These are phyloP conservation scores for Aureobasidium mangrovei DNA, from an alignment of 2,329 filamentous ascomycete species.

Conservation along the genomic window DNA sequence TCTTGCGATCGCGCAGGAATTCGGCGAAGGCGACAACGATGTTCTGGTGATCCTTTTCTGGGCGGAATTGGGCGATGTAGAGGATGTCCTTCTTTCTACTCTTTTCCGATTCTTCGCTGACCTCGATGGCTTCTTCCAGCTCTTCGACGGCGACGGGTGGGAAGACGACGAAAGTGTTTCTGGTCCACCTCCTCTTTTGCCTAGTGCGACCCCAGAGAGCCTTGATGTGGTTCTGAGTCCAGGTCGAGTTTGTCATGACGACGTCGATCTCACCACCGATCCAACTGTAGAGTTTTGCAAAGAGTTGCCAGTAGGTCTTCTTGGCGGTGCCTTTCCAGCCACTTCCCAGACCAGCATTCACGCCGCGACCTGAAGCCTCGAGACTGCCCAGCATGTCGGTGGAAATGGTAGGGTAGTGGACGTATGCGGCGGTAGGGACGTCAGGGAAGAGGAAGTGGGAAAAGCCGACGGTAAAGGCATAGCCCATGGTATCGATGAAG, in stretches of 20 bases:
- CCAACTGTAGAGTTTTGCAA: constrained; percentile 72
- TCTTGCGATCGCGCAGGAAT: constrained; percentile 33
- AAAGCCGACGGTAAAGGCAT: constrained; percentile 79
- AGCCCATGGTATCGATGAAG: constrained; percentile 97
- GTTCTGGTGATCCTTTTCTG: constrained; percentile 90
- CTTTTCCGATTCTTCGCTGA: constrained; percentile 60
- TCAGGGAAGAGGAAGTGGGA: constrained; percentile 71
- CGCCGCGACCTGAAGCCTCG: constrained; percentile 54
- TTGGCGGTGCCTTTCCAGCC: constrained; percentile 65
- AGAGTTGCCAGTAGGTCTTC: constrained; percentile 75
- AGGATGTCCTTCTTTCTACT: constrained; percentile 64
- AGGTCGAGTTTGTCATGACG: constrained; percentile 95
- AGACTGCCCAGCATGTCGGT: constrained; percentile 92
- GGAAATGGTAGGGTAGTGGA: constrained; percentile 96
- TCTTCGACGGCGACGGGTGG: constrained; percentile 87
- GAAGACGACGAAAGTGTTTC: constrained; percentile 68
- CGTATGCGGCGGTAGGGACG: constrained; percentile 83
- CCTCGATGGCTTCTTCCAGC: constrained; percentile 63
- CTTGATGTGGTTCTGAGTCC: constrained; percentile 80
- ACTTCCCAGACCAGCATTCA: constrained; percentile 74
- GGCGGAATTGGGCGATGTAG: constrained; percentile 95
- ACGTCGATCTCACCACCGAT: constrained; percentile 79
- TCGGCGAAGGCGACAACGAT: constrained; percentile 79
- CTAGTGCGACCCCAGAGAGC: constrained; percentile 60
- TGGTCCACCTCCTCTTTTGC: constrained; percentile 36